phyloP scores from a whole-genome alignment of 179 eudicot genomes.

The Silene coronaria region DNA sequence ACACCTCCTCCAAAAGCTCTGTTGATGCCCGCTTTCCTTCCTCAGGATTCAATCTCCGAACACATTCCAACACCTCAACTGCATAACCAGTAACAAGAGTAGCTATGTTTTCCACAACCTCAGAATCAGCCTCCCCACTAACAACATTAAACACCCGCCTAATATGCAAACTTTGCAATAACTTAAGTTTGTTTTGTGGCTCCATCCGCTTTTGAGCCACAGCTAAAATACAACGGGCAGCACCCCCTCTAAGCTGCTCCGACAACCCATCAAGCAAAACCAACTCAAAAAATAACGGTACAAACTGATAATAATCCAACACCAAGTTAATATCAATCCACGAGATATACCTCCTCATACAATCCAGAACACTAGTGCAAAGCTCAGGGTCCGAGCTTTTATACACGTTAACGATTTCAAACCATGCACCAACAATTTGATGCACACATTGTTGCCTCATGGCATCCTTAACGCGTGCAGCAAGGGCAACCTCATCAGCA shows the following conservation, averaged over 20 bases:
- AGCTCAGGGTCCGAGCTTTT: slow-evolving; percentile 67
- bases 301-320: slow-evolving; percentile 65
- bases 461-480: slow-evolving; percentile 75
- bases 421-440: slow-evolving; percentile 74
- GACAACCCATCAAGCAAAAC: slow-evolving; percentile 58
- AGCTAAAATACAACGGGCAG: slow-evolving; percentile 67
- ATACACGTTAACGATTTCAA: slow-evolving; percentile 60
- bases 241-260: slow-evolving; percentile 73
- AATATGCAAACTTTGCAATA: slow-evolving; percentile 70
- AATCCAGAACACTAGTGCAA: slow-evolving; percentile 61
- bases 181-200: slow-evolving; percentile 54
- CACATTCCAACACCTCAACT: slow-evolving; percentile 70
- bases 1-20: slow-evolving; percentile 77
- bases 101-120: slow-evolving; percentile 64
- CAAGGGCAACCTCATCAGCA: slow-evolving; percentile 53
- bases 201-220: slow-evolving; percentile 90
- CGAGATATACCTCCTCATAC: slow-evolving; percentile 75
- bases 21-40: slow-evolving; percentile 51
- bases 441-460: slow-evolving; percentile 93
- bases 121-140: slow-evolving; percentile 55
- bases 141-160: slow-evolving; percentile 67
- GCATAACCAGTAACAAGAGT: slow-evolving; percentile 86
- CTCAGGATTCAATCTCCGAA: slow-evolving; percentile 49
- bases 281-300: slow-evolving; percentile 65
- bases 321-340: slow-evolving; percentile 93